These are phyloP conservation scores for Suillus ampliporus DNA, from an alignment of 768 basidiomycete species.

Conservation along the genomic window DNA sequence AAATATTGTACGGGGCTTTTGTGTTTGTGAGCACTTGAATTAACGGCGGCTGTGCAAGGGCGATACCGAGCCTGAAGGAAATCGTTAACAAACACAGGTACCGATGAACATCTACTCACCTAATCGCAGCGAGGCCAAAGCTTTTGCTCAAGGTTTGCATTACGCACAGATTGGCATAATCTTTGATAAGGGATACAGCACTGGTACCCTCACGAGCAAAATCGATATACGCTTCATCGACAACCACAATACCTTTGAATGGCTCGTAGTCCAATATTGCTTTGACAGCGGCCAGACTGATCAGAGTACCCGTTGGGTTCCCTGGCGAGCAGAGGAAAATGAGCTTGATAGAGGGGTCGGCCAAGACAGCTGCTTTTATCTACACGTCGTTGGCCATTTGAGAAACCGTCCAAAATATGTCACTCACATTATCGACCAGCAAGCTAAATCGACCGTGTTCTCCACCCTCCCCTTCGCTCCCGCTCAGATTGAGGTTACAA, in stretches of 20 bases:
- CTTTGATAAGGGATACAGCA: conserved; percentile 71
- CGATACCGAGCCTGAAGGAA: conserved; percentile 77
- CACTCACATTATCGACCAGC: conserved; percentile 70
- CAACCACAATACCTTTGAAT: conserved; percentile 90
- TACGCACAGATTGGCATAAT: conserved; percentile 91
- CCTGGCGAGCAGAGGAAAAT: conserved; percentile 97
- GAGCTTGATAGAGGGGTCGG: conserved; percentile 83
- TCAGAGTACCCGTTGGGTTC: conserved; percentile 91
- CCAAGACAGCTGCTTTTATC: conserved; percentile 73
- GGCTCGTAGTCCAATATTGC: conserved; percentile 74
- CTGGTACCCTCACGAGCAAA: conserved; percentile 71
- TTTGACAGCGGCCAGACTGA: conserved; percentile 73
- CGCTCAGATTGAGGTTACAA: conserved; percentile 69
- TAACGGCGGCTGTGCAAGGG: conserved; percentile 86
- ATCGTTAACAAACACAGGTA: background rate
- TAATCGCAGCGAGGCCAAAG: conserved; percentile 93
- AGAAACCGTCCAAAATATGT: conserved; percentile 9
- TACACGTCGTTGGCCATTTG: conserved; percentile 34
- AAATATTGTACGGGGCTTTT: conserved; percentile 98
- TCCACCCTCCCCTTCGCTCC: conserved; percentile 72
- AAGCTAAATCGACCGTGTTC: conserved; percentile 75
- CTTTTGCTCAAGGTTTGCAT: conserved; percentile 97
- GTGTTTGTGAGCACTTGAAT: conserved; percentile 93
- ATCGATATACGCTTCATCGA: conserved; percentile 98
- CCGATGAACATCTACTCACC: conserved; percentile 54